Conservation (phyloP, 2,329 filamentous ascomycete genomes). For the Tolypocladium pustulatum region DNA sequence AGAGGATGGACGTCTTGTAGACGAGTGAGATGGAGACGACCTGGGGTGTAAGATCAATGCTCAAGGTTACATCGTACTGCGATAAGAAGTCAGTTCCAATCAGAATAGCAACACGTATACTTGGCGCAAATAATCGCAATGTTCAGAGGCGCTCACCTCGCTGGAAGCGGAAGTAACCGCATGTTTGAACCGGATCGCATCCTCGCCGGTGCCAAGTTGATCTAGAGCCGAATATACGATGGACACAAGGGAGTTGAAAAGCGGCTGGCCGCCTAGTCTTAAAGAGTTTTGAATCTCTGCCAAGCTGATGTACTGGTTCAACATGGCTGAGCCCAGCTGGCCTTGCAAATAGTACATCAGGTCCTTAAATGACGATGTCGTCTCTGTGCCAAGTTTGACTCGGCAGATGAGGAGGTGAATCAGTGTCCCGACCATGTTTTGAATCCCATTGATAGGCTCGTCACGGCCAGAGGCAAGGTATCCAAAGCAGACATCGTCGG, state of each 20-base stretch:
- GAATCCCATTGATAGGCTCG: constrained; percentile 7
- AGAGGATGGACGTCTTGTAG: background rate
- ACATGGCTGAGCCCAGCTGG: background rate
- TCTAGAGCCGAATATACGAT: background rate
- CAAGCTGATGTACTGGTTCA: background rate
- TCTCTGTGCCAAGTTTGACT: background rate
- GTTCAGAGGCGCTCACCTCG: background rate
- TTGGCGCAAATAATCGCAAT: background rate
- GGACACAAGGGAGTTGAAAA: background rate
- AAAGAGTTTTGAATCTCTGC: background rate
- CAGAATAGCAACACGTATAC: no score
- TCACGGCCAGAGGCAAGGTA: constrained; percentile 12
- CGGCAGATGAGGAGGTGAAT: constrained; percentile 3
- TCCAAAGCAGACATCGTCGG: background rate
- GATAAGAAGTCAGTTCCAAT: background rate
- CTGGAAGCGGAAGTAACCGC: background rate
- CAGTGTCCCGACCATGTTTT: constrained; percentile 9
- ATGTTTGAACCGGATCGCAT: background rate
- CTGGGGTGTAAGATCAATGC: background rate
- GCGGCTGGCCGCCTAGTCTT: background rate
- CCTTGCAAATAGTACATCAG: background rate
- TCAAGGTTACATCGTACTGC: background rate
- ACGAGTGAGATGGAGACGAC: background rate
- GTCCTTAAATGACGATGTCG: background rate
- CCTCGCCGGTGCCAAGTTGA: background rate